Conservation (phyloP, 768 basidiomycete species). For the Udeniomyces megalosporus region DNA sequence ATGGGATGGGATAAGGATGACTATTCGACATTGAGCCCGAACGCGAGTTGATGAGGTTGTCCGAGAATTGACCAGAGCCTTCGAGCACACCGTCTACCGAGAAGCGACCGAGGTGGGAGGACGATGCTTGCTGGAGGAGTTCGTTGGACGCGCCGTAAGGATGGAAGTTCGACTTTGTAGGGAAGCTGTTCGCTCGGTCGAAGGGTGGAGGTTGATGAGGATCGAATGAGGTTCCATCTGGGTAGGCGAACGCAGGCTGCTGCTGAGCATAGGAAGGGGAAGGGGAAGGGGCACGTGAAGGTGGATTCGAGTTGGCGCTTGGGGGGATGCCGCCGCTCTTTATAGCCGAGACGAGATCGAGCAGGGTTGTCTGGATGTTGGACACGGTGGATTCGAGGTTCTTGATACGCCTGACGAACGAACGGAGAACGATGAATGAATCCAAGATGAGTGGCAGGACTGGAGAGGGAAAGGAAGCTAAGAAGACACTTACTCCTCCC, state of each 20-base stretch:
- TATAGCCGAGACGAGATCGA: conserved; percentile 63
- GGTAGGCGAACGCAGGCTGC: neutral
- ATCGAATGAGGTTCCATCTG: neutral
- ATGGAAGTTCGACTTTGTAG: too few species aligned
- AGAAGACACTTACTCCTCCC: conserved; percentile 56
- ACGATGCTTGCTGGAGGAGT: too few species aligned
- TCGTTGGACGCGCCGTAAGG: too few species aligned
- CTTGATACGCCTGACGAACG: conserved; percentile 55
- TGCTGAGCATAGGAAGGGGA: neutral
- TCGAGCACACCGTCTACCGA: too few species aligned
- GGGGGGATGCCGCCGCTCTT: conserved; percentile 29
- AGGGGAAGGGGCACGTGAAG: neutral
- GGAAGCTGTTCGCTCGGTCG: too few species aligned
- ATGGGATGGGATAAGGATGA: conserved; percentile 10
- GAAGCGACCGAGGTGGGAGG: too few species aligned
- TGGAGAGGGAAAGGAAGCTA: neutral
- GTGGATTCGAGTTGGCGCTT: conserved; percentile 3
- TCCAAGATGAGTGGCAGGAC: too few species aligned
- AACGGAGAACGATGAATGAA: neutral
- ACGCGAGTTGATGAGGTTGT: neutral
- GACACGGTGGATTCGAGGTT: conserved; percentile 55
- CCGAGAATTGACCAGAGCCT: too few species aligned
- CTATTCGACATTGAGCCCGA: conserved; percentile 1
- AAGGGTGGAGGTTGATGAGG: neutral
- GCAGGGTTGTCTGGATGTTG: conserved; percentile 59